Evolutionary conservation across 495 filamentous ascomycete genomes (phyloP).

Genomic region (Penicillium lividum): DNA sequence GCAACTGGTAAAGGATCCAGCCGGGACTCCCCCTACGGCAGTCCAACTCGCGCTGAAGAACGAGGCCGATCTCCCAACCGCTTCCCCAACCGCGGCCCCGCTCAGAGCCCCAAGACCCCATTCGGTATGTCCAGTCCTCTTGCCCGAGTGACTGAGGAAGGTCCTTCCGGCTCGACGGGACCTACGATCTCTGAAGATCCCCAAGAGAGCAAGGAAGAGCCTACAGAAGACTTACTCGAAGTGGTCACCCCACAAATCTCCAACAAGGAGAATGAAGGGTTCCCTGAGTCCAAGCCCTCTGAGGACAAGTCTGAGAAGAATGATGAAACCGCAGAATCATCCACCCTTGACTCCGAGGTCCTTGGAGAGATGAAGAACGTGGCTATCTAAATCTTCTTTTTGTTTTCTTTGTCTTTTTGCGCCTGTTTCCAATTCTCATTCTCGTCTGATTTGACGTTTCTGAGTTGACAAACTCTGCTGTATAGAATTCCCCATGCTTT

Average conservation of each 20-base stretch:
- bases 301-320: slow-evolving; percentile 35
- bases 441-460: slow-evolving; percentile 18
- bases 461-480: slow-evolving; percentile 21
- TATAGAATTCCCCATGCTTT: slow-evolving; percentile 30
- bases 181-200: slow-evolving; percentile 37
- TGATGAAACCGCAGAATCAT: slow-evolving; percentile 27
- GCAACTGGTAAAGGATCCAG: slow-evolving; percentile 39
- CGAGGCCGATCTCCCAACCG: slow-evolving; percentile 57
- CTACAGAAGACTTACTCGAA: slow-evolving; percentile 47
- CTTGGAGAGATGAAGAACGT: slow-evolving; percentile 60
- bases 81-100: slow-evolving; percentile 48
- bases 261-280: slow-evolving; percentile 40
- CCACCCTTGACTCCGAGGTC: slow-evolving; percentile 41
- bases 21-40: slow-evolving; percentile 53
- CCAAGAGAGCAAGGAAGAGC: slow-evolving; percentile 35
- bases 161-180: slow-evolving; percentile 37
- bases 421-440: slow-evolving; percentile 18
- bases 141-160: slow-evolving; percentile 54
- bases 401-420: slow-evolving; percentile 6
- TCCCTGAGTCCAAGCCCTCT: slow-evolving; percentile 23
- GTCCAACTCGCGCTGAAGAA: slow-evolving; percentile 51
- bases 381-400: slow-evolving; percentile 44
- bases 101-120: slow-evolving; percentile 50
- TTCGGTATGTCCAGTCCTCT: slow-evolving; percentile 56
- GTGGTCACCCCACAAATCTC: slow-evolving; percentile 44